These are phyloP conservation scores for Litsea cubeba DNA, from an alignment of 164 flowering plant species.

Conservation along the genomic window DNA sequence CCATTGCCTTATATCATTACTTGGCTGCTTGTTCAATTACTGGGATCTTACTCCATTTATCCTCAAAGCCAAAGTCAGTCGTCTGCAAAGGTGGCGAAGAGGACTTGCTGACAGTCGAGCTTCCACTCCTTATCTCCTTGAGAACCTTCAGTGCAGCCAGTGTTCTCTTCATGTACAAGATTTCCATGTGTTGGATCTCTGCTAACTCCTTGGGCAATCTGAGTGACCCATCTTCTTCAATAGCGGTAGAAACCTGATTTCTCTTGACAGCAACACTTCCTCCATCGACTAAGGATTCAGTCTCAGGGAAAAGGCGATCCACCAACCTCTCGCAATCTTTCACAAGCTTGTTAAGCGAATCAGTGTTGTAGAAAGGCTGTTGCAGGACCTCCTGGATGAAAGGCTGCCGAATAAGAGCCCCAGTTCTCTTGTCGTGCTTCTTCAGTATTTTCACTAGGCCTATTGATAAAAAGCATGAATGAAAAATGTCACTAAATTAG, in stretches of 20 bases:
- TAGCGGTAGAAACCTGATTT: neutral
- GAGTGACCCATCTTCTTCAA: constrained; percentile 7
- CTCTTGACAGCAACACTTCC: neutral
- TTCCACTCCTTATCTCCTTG: constrained; percentile 50
- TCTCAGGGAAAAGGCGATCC: constrained; percentile 40
- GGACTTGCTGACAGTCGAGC: constrained; percentile 49
- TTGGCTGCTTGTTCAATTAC: constrained; percentile 37
- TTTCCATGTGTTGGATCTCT: constrained; percentile 34
- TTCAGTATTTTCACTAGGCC: constrained; percentile 79
- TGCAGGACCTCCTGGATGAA: constrained; percentile 74
- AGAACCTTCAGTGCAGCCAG: constrained; percentile 43
- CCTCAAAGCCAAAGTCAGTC: constrained; percentile 14
- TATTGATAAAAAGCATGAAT: constrained; percentile 15
- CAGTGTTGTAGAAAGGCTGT: constrained; percentile 75
- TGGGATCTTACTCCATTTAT: constrained; percentile 28
- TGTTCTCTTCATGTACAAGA: constrained; percentile 40
- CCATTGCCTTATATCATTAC: neutral
- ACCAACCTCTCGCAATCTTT: constrained; percentile 71
- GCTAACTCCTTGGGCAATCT: constrained; percentile 33
- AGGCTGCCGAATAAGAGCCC: constrained; percentile 67
- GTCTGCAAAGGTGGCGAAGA: constrained; percentile 48
- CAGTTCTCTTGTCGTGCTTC: constrained; percentile 76
- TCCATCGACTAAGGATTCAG: neutral
- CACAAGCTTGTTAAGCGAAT: constrained; percentile 61
- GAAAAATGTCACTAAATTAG: neutral